Evolutionary conservation across 164 flowering plant species (phyloP), one percentile per base, ranked within the genome.

Genomic region (Saururus chinensis): DNA sequence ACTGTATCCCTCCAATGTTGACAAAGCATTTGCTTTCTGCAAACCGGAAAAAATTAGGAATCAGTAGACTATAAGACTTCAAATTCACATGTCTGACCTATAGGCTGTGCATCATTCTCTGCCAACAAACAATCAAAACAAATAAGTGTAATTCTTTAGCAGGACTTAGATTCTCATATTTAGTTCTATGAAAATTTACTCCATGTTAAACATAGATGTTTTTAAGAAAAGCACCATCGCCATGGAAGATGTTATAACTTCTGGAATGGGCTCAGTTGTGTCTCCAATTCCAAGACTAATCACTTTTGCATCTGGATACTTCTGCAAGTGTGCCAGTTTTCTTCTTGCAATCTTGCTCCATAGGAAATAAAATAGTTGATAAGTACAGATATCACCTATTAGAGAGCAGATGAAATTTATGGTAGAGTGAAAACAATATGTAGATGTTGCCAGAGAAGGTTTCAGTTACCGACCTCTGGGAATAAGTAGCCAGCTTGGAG

Each of bases 211-310:
- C 59, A 25, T 56, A 25, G 7, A 4, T 41, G 21, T 9, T 35
- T 49, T 40, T 19, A 37, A 52, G 23, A 58, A 56, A 26, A 41
- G 37, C 71, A 88, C 98, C 89, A 80, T 73, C 57, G 87, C 79
- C 96, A 92, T 87, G 35, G 92, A 90, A 79, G 96, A 79, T 62
- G 96, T 81, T 65, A 92, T 88, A 45, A 85, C 87, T 42, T 88
- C 95, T 17, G 98, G 96, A 80, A 91, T 91, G 49, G 98, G 98
- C 76, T 91, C 96, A 37, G 98, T 88, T 5, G 98, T 88, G 73
- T 88, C 96, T 66, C 96, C 98, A 76, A 91, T 91, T 67, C 98
- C 96, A 64, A 88, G 89, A 82, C 96, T 86, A 61, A 91, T 91
- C 30, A 91, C 89, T 70, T 84, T 64, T 24, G 90, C 95, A 76